phyloP scores from a whole-genome alignment of 2,329 filamentous ascomycete species.

The Didymella arachidicola region DNA sequence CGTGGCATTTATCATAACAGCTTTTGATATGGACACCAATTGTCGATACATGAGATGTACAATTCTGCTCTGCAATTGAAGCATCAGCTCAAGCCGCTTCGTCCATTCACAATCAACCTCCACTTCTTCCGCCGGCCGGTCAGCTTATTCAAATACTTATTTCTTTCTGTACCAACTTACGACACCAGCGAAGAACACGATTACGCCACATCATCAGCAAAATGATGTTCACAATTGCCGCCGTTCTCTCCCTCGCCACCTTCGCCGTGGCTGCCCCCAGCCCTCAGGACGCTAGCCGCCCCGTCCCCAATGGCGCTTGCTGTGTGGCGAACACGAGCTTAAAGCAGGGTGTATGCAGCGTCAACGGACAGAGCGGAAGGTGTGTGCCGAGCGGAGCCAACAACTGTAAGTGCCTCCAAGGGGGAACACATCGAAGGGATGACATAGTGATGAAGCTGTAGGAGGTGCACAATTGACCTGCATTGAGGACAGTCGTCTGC shows the following conservation, averaged over 20 bases:
- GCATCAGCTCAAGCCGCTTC: neutral
- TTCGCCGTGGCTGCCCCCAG: constrained; percentile 30
- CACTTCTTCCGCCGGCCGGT: neutral
- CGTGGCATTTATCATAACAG: neutral
- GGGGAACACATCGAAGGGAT: neutral
- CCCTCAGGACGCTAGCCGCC: constrained; percentile 35
- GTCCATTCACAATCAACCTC: neutral
- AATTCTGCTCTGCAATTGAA: neutral
- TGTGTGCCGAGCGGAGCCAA: constrained; percentile 37
- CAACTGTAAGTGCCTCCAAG: constrained; percentile 29
- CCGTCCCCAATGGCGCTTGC: constrained; percentile 37
- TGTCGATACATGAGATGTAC: neutral
- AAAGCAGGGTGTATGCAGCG: constrained; percentile 44
- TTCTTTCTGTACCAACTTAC: neutral
- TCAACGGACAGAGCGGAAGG: constrained; percentile 37
- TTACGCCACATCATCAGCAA: neutral
- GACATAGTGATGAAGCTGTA: constrained; percentile 3
- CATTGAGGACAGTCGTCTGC: constrained; percentile 36
- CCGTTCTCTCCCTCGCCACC: constrained; percentile 31
- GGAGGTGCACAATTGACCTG: constrained; percentile 39
- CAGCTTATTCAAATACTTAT: neutral
- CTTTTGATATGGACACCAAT: neutral
- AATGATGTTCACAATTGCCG: constrained; percentile 37
- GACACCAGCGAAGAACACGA: neutral
- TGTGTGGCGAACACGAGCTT: constrained; percentile 38